phyloP scores from a whole-genome alignment of 2,329 filamentous ascomycete genomes.

The Colletotrichum lupini region DNA sequence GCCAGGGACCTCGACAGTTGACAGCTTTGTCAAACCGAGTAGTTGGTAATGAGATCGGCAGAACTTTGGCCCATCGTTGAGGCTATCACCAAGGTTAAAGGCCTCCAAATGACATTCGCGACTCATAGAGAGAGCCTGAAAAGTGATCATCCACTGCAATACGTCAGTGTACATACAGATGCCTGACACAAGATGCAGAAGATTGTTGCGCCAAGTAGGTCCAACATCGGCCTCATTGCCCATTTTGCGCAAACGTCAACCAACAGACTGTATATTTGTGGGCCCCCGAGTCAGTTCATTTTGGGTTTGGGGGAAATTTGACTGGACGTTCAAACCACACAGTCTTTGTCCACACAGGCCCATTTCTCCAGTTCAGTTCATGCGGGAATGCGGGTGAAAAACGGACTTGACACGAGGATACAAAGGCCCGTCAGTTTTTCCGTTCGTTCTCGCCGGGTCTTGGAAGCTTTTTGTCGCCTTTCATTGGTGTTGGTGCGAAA shows the following conservation, averaged over 20 bases:
- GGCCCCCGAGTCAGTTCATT: constrained; percentile 17
- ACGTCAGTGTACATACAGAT: constrained; percentile 19
- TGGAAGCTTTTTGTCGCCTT: neutral
- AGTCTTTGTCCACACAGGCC: neutral
- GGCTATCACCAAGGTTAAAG: neutral
- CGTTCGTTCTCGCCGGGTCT: neutral
- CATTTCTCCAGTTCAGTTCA: constrained; percentile 4
- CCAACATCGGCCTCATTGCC: constrained; percentile 24
- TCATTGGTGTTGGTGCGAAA: neutral
- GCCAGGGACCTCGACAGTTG: neutral
- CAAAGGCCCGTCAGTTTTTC: constrained; percentile 9
- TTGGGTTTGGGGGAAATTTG: constrained; percentile 4
- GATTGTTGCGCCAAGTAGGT: constrained; percentile 15
- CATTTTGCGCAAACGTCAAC: neutral
- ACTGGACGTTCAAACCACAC: neutral
- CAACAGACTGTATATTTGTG: constrained; percentile 9
- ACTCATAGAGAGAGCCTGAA: neutral
- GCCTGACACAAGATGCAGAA: neutral
- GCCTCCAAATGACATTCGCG: neutral
- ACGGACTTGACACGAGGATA: neutral
- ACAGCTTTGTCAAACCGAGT: neutral
- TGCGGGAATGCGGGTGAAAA: constrained; percentile 11
- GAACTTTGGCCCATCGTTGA: neutral
- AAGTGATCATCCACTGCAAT: neutral
- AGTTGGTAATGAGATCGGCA: neutral